phyloP scores from a whole-genome alignment of 2,329 filamentous ascomycete genomes.

The Fusarium sp. region DNA sequence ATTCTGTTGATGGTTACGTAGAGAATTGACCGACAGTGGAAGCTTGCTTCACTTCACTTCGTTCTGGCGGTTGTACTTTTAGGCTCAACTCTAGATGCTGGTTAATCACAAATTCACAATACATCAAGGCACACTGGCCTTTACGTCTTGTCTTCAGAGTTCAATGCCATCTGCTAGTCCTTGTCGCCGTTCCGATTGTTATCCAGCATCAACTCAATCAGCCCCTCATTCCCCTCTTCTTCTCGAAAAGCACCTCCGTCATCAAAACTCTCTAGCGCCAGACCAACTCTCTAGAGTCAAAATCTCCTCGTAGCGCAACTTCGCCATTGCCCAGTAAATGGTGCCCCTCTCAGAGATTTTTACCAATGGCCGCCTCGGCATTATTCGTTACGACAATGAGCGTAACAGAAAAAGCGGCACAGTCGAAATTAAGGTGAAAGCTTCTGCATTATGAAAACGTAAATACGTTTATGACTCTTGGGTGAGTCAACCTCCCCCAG shows the following conservation, averaged over 20 bases:
- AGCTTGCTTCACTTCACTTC: neutral
- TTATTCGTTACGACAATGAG: constrained; percentile 17
- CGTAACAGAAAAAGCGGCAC: constrained; percentile 5
- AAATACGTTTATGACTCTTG: constrained; percentile 23
- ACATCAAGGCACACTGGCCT: too few relatives aligned
- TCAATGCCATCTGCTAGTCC: neutral
- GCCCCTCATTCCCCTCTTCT: constrained; percentile 25
- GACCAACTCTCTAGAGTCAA: constrained; percentile 33
- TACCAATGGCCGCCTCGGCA: constrained; percentile 35
- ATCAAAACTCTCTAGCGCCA: constrained; percentile 36
- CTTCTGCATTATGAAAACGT: constrained; percentile 29
- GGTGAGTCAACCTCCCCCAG: constrained; percentile 26
- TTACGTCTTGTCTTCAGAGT: neutral
- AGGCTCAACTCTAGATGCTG: neutral
- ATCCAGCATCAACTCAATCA: neutral
- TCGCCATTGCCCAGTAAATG: constrained; percentile 28
- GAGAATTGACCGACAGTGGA: neutral
- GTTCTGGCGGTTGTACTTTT: neutral
- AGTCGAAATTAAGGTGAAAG: constrained; percentile 11
- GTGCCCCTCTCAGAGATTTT: constrained; percentile 28
- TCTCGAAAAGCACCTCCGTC: constrained; percentile 38
- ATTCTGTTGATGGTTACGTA: neutral
- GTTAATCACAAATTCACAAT: too few relatives aligned
- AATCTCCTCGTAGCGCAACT: constrained; percentile 20
- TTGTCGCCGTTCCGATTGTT: neutral